Evolutionary conservation across 805 yeast species (phyloP).

Genomic region (Ogataea siamensis): DNA sequence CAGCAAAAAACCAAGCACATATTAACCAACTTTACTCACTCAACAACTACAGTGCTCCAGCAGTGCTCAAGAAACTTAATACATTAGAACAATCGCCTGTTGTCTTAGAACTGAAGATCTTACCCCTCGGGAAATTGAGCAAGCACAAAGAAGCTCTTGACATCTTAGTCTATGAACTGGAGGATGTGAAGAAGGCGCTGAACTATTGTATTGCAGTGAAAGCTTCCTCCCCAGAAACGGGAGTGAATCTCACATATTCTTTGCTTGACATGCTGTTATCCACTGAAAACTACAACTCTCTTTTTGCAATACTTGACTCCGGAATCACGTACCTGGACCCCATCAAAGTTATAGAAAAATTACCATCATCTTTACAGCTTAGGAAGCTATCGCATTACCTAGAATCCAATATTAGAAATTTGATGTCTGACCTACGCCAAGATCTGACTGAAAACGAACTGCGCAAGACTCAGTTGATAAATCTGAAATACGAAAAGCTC

Average conservation of each 20-base stretch:
- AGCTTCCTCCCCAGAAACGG: constrained; percentile 35
- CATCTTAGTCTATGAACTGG: constrained; percentile 54
- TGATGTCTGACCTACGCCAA: constrained; percentile 40
- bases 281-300: constrained; percentile 13
- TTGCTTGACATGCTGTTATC: constrained; percentile 42
- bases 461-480: constrained; percentile 50
- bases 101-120: constrained; percentile 47
- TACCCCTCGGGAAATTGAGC: constrained; percentile 56
- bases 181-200: constrained; percentile 58
- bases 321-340: constrained; percentile 28
- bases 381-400: constrained; percentile 43
- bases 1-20: constrained; percentile 28
- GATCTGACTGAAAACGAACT: constrained; percentile 46
- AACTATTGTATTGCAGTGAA: constrained; percentile 55
- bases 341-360: constrained; percentile 40
- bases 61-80: constrained; percentile 27
- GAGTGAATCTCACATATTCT: constrained; percentile 46
- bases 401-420: constrained; percentile 41
- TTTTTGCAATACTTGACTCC: constrained; percentile 33
- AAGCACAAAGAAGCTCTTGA: constrained; percentile 63
- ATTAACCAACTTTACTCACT: constrained; percentile 36
- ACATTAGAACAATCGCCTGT: constrained; percentile 16
- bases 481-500: constrained; percentile 42
- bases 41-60: constrained; percentile 39
- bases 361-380: constrained; percentile 54